Conservation (phyloP, 352 stramenopile genomes). For the Aphanomyces stellatus region DNA sequence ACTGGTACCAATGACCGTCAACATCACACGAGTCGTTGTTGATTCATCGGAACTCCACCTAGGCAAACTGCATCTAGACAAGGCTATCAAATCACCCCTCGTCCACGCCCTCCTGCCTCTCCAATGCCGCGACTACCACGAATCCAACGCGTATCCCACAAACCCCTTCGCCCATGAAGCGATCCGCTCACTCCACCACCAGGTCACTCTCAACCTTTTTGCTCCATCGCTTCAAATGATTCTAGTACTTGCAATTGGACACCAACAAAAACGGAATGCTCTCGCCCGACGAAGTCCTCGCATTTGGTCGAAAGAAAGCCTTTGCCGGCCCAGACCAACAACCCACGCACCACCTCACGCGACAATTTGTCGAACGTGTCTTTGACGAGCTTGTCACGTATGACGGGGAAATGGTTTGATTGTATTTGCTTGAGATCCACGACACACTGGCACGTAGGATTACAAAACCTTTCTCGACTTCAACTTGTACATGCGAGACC, state of each 20-base stretch:
- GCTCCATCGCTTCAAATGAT: not conserved
- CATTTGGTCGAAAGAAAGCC: constrained; percentile 16
- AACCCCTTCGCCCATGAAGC: constrained; percentile 4
- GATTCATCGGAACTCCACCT: not conserved
- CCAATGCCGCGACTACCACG: not conserved
- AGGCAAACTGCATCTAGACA: constrained; percentile 13
- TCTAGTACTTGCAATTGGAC: constrained; percentile 14
- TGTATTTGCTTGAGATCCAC: not conserved
- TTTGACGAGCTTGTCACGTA: constrained; percentile 10
- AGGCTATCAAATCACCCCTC: not conserved
- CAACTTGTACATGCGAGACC: constrained; percentile 8
- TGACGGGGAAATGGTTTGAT: constrained; percentile 14
- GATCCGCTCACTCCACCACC: not conserved
- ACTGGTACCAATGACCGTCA: not conserved
- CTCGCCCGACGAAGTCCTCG: not conserved
- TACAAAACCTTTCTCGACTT: constrained; percentile 20
- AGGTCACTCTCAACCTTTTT: constrained; percentile 1
- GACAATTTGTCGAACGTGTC: constrained; percentile 10
- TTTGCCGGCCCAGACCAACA: constrained; percentile 1
- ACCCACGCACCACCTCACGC: constrained; percentile 4
- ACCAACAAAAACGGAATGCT: constrained; percentile 17
- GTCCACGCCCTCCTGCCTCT: constrained; percentile 1
- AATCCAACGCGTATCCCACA: not conserved
- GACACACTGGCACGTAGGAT: not conserved
- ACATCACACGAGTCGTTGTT: not conserved